Percentiles rank a stretch among this genome's conserved stretches.
These are phyloP conservation scores for Kwoniella sp. DNA, from an alignment of 768 basidiomycete species.

Conservation along the genomic window DNA sequence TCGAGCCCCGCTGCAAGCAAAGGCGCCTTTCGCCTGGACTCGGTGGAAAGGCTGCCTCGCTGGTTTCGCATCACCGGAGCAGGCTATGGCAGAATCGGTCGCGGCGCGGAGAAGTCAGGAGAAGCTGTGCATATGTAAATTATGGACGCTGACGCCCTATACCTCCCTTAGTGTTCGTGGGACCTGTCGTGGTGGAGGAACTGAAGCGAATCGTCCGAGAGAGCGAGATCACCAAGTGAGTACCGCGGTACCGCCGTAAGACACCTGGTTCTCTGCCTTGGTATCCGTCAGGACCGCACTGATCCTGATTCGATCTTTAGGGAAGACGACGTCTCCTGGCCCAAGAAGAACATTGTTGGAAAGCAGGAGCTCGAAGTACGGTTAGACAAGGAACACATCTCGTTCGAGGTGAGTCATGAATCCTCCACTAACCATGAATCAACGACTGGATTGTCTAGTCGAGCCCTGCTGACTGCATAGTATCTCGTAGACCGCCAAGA, in stretches of 20 bases:
- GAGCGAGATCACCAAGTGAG: conserved; percentile 90
- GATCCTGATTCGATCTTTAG: conserved; percentile 53
- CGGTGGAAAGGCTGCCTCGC: no score
- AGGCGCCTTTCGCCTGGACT: neutral
- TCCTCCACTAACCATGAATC: no score
- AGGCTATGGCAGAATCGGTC: neutral
- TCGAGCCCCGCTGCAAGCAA: no score
- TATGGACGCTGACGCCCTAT: neutral
- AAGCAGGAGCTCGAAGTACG: conserved; percentile 97
- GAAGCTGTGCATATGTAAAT: neutral
- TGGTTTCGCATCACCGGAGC: no score
- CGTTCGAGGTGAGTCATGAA: conserved; percentile 75
- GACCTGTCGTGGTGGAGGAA: conserved; percentile 86
- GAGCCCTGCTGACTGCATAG: neutral
- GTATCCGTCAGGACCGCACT: neutral
- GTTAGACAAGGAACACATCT: conserved; percentile 88
- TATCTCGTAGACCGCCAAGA: conserved; percentile 82
- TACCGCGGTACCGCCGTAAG: no score
- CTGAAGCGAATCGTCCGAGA: conserved; percentile 87
- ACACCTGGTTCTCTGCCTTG: neutral
- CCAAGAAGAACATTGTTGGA: conserved; percentile 97
- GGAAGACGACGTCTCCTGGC: conserved; percentile 98
- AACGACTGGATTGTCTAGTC: neutral
- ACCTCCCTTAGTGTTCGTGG: conserved; percentile 74
- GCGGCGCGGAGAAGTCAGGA: neutral